Base-by-base conservation (phyloP, 805 yeast species). In the Sporopachydermia quercuum region DNA sequence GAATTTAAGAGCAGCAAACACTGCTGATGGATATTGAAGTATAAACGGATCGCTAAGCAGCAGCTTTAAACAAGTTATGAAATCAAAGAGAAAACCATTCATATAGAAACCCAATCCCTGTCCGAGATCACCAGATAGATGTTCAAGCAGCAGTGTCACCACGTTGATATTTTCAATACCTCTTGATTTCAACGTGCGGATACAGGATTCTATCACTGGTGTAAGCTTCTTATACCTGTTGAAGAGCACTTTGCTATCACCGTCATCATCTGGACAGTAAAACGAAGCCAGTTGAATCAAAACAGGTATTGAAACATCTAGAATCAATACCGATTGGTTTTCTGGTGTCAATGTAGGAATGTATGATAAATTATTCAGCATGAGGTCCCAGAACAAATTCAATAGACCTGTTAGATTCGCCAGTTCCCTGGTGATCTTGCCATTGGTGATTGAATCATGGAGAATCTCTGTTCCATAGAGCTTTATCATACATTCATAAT, bases 271-370 rank as follows among this genome's bases (percentile, higher is more conserved):
- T 3, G 37, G n/a, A 39, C 44, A n/a, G 39, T 37, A 8, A 33
- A n/a, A 16, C 49, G 68, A 67, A 2, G 61, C 70, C 3, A 63
- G 63, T 37, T 57, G 65, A 40, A 61, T 60, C 43, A 56, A 66
- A 35, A 70, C 70, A 2, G 55, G 57, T n/a, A 59, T 60, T 34
- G 74, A 66, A 42, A 58, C 42, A n/a, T 44, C 35, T 4, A 48
- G 41, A 8, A 55, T 19, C 4, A 15, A 19, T 19, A 35, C 40
- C 4, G 58, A 43, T 8, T 44, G 40, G 2, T 39, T 40, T 2
- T 46, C 40, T 5, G 40, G 40, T 2, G 42, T 44, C 6, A 55
- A 39, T 1, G 63, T 63, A 1, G 64, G 63, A 5, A 60, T 42
- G 17, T 48, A 59, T 18, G 47, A 30, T 14, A 57, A 35, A 13